Percentiles rank a stretch among this genome's conserved stretches.
phyloP scores from a whole-genome alignment of 2,329 filamentous ascomycete species.

The Cladosporium austrohemisphaericum region DNA sequence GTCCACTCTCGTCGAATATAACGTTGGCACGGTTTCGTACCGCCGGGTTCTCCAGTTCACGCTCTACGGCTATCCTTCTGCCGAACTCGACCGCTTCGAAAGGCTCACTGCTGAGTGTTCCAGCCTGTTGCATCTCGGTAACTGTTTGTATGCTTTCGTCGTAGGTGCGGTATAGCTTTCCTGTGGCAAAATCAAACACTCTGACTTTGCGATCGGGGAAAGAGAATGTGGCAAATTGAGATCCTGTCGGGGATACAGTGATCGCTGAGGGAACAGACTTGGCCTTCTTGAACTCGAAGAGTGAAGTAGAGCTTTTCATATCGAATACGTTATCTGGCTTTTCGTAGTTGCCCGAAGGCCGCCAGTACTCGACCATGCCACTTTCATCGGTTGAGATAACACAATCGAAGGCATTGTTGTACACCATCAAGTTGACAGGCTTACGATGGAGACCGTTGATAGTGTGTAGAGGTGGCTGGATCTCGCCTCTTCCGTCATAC shows the following conservation, averaged over 20 bases:
- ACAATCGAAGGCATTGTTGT: slow-evolving; percentile 85
- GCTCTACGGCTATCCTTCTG: slow-evolving; percentile 77
- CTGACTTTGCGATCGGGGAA: slow-evolving; percentile 91
- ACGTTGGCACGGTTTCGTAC: slow-evolving; percentile 74
- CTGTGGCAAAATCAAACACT: slow-evolving; percentile 86
- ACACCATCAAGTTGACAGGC: slow-evolving; percentile 79
- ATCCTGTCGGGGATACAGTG: slow-evolving; percentile 79
- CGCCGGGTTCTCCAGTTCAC: slow-evolving; percentile 70
- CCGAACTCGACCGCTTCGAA: slow-evolving; percentile 92
- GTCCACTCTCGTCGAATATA: slow-evolving; percentile 90
- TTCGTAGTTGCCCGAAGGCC: slow-evolving; percentile 72
- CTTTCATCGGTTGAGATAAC: slow-evolving; percentile 83
- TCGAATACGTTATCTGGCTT: slow-evolving; percentile 90
- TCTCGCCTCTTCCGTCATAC: slow-evolving; percentile 87
- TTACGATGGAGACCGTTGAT: slow-evolving; percentile 76
- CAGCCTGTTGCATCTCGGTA: slow-evolving; percentile 94
- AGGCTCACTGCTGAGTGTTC: slow-evolving; percentile 67
- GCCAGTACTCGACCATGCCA: slow-evolving; percentile 98
- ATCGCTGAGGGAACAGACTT: slow-evolving; percentile 80
- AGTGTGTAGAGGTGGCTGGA: slow-evolving; percentile 68
- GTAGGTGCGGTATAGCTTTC: slow-evolving; percentile 85
- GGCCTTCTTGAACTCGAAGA: slow-evolving; percentile 95
- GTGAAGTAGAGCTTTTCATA: slow-evolving; percentile 87
- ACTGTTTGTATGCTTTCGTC: slow-evolving; percentile 89
- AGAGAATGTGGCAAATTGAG: slow-evolving; percentile 83